Conservation (phyloP, 106 monocot species). For the Apostasia ramifera region DNA sequence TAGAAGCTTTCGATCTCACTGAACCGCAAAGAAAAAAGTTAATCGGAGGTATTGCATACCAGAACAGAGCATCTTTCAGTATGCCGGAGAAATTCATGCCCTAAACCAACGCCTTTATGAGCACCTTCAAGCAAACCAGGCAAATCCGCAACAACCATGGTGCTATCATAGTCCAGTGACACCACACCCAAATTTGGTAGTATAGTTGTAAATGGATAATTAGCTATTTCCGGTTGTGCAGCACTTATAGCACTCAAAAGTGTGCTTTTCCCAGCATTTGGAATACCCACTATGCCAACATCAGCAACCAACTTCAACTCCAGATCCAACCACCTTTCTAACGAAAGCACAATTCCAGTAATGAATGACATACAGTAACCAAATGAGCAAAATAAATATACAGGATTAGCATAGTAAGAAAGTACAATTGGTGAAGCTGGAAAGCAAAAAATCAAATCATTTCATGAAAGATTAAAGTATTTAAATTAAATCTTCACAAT, state of each 20-base stretch:
- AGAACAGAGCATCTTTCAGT: conserved; percentile 92
- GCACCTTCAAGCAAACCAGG: conserved; percentile 99
- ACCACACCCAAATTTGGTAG: conserved; percentile 97
- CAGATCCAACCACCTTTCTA: conserved; percentile 88
- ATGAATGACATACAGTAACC: background rate
- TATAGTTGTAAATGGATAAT: conserved; percentile 95
- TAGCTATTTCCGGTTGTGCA: conserved; percentile 92
- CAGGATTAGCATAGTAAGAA: background rate
- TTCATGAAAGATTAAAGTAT: too few species aligned
- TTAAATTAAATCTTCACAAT: too few species aligned
- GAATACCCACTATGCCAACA: conserved; percentile 97
- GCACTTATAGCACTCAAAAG: conserved; percentile 86
- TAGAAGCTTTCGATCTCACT: background rate
- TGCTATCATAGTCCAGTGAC: conserved; percentile 78
- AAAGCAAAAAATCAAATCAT: too few species aligned
- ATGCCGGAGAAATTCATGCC: conserved; percentile 95
- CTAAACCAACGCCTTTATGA: conserved; percentile 88
- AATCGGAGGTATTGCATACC: conserved; percentile 30
- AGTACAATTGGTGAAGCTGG: background rate
- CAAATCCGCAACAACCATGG: conserved; percentile 97
- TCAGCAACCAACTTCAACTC: conserved; percentile 97
- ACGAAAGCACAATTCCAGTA: background rate
- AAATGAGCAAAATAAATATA: background rate
- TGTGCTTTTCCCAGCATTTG: conserved; percentile 98
- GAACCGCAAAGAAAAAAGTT: background rate